These are phyloP conservation scores for Neofusicoccum parvum DNA, from an alignment of 2,329 filamentous ascomycete species.

Conservation along the genomic window DNA sequence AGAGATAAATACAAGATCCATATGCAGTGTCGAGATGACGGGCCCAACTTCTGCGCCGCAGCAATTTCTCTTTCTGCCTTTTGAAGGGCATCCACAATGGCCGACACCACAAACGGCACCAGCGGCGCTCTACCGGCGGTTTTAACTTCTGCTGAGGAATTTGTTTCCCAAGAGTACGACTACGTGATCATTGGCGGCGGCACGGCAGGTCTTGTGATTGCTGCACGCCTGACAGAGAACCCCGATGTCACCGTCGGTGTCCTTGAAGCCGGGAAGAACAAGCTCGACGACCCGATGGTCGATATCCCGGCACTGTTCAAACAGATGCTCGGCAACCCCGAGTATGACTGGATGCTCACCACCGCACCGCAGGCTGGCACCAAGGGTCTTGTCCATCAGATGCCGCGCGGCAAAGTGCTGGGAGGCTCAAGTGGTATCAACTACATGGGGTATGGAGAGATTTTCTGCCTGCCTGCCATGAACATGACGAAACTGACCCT, in stretches of 20 bases:
- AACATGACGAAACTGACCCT: not conserved
- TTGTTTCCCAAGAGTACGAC: not conserved
- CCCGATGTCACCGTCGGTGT: conserved; percentile 26
- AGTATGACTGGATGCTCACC: conserved; percentile 40
- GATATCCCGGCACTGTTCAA: conserved; percentile 18
- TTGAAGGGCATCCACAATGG: not conserved
- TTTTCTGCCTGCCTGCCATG: no score
- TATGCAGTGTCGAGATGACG: no score
- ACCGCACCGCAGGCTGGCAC: conserved; percentile 31
- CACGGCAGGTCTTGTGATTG: conserved; percentile 24
- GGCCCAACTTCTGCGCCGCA: no score
- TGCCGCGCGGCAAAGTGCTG: conserved; percentile 32
- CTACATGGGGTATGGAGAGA: conserved; percentile 16
- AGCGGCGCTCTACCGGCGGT: conserved; percentile 25
- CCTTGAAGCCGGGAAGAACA: conserved; percentile 26
- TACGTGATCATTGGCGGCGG: conserved; percentile 24
- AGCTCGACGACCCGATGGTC: conserved; percentile 34
- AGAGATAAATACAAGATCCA: no score
- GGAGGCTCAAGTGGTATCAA: conserved; percentile 43
- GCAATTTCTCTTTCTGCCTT: no score
- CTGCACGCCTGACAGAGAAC: conserved; percentile 31
- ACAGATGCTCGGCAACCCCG: conserved; percentile 26
- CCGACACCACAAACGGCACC: not conserved
- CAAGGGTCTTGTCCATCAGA: not conserved
- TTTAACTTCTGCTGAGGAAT: not conserved